Conservation (phyloP, 129 eudicot genomes). For the Centella asiatica region DNA sequence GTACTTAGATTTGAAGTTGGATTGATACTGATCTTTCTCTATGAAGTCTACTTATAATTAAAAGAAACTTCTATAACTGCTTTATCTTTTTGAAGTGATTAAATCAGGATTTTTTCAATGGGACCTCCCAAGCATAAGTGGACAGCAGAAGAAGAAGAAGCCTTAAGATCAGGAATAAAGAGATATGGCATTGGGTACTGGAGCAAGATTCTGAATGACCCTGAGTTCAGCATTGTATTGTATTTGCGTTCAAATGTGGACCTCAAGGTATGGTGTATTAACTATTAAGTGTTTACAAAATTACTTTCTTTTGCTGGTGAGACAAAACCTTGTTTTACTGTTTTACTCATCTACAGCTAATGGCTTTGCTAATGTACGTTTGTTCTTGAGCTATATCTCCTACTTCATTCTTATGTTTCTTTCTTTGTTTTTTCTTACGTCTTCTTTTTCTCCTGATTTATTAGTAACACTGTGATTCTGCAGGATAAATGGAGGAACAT, state of each 20-base stretch:
- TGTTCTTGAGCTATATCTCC: neutral
- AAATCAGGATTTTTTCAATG: slow-evolving; percentile 23
- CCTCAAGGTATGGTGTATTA: slow-evolving; percentile 49
- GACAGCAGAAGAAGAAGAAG: slow-evolving; percentile 83
- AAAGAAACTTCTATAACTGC: no score
- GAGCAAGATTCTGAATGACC: slow-evolving; percentile 68
- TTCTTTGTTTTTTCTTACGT: neutral
- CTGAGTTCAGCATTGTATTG: slow-evolving; percentile 51
- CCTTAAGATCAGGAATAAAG: slow-evolving; percentile 65
- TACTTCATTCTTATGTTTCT: neutral
- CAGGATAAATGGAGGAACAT: slow-evolving; percentile 94
- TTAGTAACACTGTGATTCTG: neutral
- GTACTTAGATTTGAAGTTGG: no score
- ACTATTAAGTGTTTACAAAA: no score
- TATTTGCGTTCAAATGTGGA: slow-evolving; percentile 73
- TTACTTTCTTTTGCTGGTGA: neutral
- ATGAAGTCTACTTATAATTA: no score
- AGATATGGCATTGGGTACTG: slow-evolving; percentile 78
- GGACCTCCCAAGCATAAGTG: slow-evolving; percentile 83
- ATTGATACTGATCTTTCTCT: no score
- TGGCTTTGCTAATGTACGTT: neutral
- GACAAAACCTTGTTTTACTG: neutral
- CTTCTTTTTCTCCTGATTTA: neutral
- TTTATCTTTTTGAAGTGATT: slow-evolving; percentile 14
- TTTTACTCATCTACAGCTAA: neutral